phyloP scores from a whole-genome alignment of 2,329 filamentous ascomycete genomes.

The Pyricularia sp. region DNA sequence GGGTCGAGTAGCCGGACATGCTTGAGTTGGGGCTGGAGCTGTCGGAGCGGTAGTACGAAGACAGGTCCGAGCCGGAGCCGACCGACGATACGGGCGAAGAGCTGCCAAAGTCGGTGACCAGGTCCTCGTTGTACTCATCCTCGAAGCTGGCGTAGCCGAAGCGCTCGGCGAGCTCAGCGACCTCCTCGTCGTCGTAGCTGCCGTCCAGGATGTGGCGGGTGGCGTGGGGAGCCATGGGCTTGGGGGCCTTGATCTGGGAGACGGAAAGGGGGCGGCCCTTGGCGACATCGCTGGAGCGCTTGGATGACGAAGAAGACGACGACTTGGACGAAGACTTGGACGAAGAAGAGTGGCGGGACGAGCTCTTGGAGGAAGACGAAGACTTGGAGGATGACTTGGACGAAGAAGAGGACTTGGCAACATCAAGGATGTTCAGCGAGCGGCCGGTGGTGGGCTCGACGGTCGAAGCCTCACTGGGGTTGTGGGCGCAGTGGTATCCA shows the following conservation, averaged over 20 bases:
- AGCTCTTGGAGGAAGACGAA: constrained; percentile 34
- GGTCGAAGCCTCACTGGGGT: constrained; percentile 80
- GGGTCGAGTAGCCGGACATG: constrained; percentile 70
- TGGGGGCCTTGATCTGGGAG: constrained; percentile 84
- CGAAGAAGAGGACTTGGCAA: constrained; percentile 51
- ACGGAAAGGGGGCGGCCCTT: constrained; percentile 84
- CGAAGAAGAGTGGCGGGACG: constrained; percentile 30
- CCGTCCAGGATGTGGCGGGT: constrained; percentile 79
- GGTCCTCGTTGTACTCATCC: constrained; percentile 40
- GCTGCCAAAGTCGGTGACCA: constrained; percentile 42
- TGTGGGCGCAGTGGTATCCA: constrained; percentile 95
- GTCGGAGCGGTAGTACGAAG: constrained; percentile 54
- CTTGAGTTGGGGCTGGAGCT: constrained; percentile 66
- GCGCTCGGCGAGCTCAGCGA: constrained; percentile 64
- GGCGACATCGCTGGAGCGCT: constrained; percentile 58
- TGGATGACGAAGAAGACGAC: constrained; percentile 23
- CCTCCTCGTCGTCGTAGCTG: constrained; percentile 70
- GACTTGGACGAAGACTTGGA: constrained; percentile 29
- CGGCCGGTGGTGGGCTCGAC: constrained; percentile 95
- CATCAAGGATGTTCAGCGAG: constrained; percentile 94
- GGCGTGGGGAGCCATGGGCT: constrained; percentile 79
- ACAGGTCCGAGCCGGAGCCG: constrained; percentile 55
- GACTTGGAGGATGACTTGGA: constrained; percentile 29
- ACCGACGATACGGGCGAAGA: constrained; percentile 56
- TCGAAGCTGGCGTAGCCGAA: constrained; percentile 49